Evolutionary conservation across 176 grass and related monocot genomes (phyloP).

Genomic region (Bromus sterilis): DNA sequence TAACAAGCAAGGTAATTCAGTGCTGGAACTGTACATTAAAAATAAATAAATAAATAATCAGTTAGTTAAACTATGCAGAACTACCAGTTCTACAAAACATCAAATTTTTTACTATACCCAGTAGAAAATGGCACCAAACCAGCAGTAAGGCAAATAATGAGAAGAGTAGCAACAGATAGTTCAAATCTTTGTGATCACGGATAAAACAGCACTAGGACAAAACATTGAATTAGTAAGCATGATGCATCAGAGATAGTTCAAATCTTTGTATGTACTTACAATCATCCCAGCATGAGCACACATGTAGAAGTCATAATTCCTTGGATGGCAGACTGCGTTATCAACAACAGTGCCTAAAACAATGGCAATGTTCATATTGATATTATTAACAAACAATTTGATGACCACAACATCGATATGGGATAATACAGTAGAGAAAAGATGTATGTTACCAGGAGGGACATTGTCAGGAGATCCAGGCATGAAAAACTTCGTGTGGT

Average conservation of each 20-base stretch:
- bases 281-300: conserved; percentile 84
- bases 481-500: conserved; percentile 83
- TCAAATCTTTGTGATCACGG: neutral
- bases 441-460: conserved; percentile 47
- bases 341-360: conserved; percentile 80
- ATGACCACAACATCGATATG: neutral
- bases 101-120: neutral
- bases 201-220: neutral
- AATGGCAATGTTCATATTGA: neutral
- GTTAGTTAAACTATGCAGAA: too few relatives aligned
- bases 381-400: neutral
- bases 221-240: neutral
- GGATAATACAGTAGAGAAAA: neutral
- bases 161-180: neutral
- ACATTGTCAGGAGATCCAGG: conserved; percentile 61
- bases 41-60: too few relatives aligned
- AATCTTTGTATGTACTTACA: too few relatives aligned
- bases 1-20: neutral
- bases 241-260: neutral
- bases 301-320: conserved; percentile 96
- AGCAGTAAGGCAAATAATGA: neutral
- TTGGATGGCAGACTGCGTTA: conserved; percentile 79
- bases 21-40: neutral
- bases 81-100: neutral
- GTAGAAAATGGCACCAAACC: neutral